Evolutionary conservation across 148 eudicot genomes (phyloP).

Genomic region (Vaccinium macrocarpon): DNA sequence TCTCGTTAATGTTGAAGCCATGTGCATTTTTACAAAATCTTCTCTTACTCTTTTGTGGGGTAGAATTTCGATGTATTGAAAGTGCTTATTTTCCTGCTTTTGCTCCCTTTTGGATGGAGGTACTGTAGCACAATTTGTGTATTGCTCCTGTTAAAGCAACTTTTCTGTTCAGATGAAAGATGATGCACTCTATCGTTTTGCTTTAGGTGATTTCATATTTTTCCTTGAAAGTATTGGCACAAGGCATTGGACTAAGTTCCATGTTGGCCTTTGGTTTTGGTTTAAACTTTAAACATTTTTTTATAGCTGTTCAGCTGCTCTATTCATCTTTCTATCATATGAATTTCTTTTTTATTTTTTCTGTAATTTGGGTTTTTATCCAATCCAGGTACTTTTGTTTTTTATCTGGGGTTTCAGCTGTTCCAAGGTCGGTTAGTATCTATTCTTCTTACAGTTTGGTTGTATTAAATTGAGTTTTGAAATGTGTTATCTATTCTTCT

Average conservation of each 20-base stretch:
- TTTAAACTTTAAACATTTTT: not conserved
- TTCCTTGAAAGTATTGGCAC: not conserved
- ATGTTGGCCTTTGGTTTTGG: not conserved
- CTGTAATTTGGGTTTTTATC: conserved; percentile 20
- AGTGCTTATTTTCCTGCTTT: not conserved
- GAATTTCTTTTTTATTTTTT: not conserved
- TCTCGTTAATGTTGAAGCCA: not conserved
- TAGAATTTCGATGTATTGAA: not conserved
- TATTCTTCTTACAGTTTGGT: not conserved
- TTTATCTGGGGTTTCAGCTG: conserved; percentile 80
- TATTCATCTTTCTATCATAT: not conserved
- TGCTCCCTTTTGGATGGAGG: not conserved
- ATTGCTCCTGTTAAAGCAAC: not conserved
- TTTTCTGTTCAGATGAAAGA: not conserved
- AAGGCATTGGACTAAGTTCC: conserved; percentile 13
- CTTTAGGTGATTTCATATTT: not conserved
- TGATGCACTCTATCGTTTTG: not conserved
- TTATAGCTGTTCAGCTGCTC: not conserved
- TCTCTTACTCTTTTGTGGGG: not conserved
- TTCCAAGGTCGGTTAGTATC: conserved; percentile 64
- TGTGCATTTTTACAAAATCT: not conserved
- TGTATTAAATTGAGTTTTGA: not conserved
- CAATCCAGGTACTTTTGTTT: conserved; percentile 65
- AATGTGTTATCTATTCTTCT: not conserved
- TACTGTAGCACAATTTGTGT: not conserved